Evolutionary conservation across 345 rosid species (phyloP), one percentile per base, ranked within the genome.

Genomic region (Rhodamnia argentea): DNA sequence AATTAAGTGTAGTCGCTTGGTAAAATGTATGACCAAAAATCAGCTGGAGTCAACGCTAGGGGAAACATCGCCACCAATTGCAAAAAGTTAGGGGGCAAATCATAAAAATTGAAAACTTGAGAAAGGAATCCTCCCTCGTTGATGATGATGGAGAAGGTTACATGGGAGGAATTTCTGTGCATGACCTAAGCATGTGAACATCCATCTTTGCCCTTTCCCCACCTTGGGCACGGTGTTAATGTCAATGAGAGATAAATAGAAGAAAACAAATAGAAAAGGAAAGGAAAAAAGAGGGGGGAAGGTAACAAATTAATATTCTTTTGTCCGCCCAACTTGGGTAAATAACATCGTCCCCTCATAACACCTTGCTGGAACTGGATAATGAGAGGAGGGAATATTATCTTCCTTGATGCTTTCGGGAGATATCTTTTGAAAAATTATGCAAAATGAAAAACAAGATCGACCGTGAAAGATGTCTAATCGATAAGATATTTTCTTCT

Each of bases 331-430:
- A 32, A 32, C 40, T 29, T 86, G 82, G 74, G 52, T 89, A 89
- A 88, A 86, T 90, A 87, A 83, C 58, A 85, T 47, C 94, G 88
- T 47, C 92, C 92, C 91, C 88, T 89, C 60, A 64, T 90, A 85
- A 56, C 42, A 86, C 89, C 85, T 59, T 64, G 76, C 44, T 64
- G 15, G 58, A 82, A 87, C 57, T 52, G 83, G 89, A 89, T 88
- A 84, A 86, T 78, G 88, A 85, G 86, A 52, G 84, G 59, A 88
- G 93, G 93, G 92, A 89, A 90, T 87, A 89, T 86, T 87, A 86
- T 88, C 87, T 88, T 84, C 87, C 86, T 83, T 86, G 88, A 90
- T 88, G 88, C 88, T 60, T 53, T 60, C 37, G 23, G 29, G 22
- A 84, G 50, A 52, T 60, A 15, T 42, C 78, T 58, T 14, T 37